Base-by-base conservation (phyloP, 108 stramenopile genomes). In the Cyclotella sp. region DNA sequence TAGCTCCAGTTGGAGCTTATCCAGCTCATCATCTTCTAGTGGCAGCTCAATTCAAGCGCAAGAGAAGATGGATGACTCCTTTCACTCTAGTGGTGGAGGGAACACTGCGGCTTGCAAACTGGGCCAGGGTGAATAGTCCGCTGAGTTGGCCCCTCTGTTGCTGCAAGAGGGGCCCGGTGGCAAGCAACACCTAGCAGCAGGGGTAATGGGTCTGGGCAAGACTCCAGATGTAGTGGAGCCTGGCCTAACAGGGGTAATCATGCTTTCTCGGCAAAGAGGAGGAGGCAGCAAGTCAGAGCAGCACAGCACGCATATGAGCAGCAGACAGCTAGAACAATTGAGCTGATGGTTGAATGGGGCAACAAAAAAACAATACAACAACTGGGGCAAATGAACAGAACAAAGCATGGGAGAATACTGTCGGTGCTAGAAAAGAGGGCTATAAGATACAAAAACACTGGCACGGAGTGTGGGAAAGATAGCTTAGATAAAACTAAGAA, bases 131-230 rank as follows among this genome's bases (percentile, higher is more conserved):
- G n/a, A n/a, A n/a, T n/a, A n/a, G n/a, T n/a, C n/a, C n/a, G n/a
- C n/a, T 41, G 41, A 63, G 63, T 44, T 63, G 63, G 41, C 43
- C 63, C 63, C 42, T 63, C 63, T 63, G 63, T 22, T 43, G 63
- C 63, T 63, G 63, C 43, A 41, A 44, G 63, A 63, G 63, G 63
- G 63, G 43, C 63, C 63, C 63, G 63, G 41, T 41, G 63, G 63
- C 63, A 63, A 22, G 16, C 9, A 41, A 22, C 51, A 18, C 19
- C 9, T 69, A 57, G 52, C 51, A 57, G 54, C 52, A 57, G 22
- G n/a, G n/a, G n/a, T 72, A 53, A 0, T 57, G 57, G 29, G 24
- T 59, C 59, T 21, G 66, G 66, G 51, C 10, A 18, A 27, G 40
- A 58, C 30, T 30, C 29, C 21, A 42, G 39, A 52, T 52, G 69